phyloP scores from a whole-genome alignment of 495 filamentous ascomycete genomes.

The Tuber indicum region DNA sequence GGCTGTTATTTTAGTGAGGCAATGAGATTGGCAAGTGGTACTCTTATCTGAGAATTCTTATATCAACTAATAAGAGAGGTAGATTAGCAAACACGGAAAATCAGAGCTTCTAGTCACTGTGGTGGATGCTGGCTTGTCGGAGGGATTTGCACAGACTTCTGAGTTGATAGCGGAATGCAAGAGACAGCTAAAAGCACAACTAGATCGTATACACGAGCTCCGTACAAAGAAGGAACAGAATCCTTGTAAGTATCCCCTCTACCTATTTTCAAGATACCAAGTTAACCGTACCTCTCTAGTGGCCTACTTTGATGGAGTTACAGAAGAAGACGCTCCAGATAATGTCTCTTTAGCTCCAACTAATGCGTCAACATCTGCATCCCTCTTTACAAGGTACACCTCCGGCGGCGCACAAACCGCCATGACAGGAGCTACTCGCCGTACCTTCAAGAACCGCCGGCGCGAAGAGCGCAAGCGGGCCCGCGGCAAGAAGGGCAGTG shows the following conservation, averaged over 20 bases:
- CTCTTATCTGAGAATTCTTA: constrained; percentile 17
- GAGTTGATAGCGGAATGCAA: constrained; percentile 91
- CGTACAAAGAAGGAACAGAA: constrained; percentile 71
- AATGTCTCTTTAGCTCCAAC: constrained; percentile 86
- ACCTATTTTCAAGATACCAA: constrained; percentile 58
- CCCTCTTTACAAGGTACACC: constrained; percentile 88
- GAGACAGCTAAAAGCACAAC: constrained; percentile 70
- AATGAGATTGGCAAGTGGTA: constrained; percentile 56
- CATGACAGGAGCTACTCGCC: constrained; percentile 57
- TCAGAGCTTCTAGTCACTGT: constrained; percentile 52
- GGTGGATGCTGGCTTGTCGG: constrained; percentile 68
- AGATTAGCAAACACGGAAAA: constrained; percentile 30
- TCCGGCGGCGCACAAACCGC: constrained; percentile 61
- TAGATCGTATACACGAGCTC: constrained; percentile 75
- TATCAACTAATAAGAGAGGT: constrained; percentile 7
- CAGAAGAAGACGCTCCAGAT: constrained; percentile 68
- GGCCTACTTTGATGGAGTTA: constrained; percentile 48
- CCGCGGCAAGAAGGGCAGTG: constrained; percentile 85
- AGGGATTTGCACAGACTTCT: constrained; percentile 67
- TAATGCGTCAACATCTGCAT: constrained; percentile 68
- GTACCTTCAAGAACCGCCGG: constrained; percentile 73
- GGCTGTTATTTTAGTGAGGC: constrained; percentile 80
- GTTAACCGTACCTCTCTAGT: constrained; percentile 38
- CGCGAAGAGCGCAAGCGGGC: constrained; percentile 93
- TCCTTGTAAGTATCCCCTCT: constrained; percentile 47